Evolutionary conservation across 2,329 filamentous ascomycete species (phyloP), one percentile per base, ranked within the genome.

Genomic region (Colletotrichum horii): DNA sequence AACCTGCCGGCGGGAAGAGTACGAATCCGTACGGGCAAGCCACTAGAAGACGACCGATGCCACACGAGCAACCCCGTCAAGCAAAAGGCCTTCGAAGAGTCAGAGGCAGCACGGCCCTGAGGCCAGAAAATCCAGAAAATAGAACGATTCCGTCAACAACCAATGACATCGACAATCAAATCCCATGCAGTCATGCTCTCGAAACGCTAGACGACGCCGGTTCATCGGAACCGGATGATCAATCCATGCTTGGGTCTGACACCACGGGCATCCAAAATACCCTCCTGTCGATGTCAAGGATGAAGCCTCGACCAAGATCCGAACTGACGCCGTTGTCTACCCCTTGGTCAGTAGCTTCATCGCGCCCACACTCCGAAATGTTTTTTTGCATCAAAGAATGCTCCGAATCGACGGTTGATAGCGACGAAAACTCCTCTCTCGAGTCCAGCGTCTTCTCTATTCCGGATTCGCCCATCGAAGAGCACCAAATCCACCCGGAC

Each of bases 361-460:
- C 24, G 43, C 26, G 15, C 11, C 55, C 38, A n/a, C 22, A 24
- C 30, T 34, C n/a, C 22, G 19, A n/a, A 19, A 26, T 28, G 6
- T 69, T 66, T 16, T 19, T n/a, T 26, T 22, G n/a, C 32, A 28
- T 64, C 34, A 4, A 43, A 22, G 73, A 68, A 28, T 30, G 30
- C 38, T 34, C 26, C 5, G 73, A 64, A 19, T 56, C 62, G 4
- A 32, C 55, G 6, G 38, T 15, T n/a, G 73, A 75, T 3, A 73
- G 69, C 38, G 73, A 52, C 30, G 68, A 55, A 19, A 62, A 61
- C 24, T 75, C 62, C 22, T 69, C 70, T 4, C 19, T 73, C 24
- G 70, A 75, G 26, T 75, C 73, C 1, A 32, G 65, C 56, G 32
- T 75, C 11, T 75, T 72, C 43, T 73, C 73, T 11, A 64, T 74